Evolutionary conservation across 2,329 filamentous ascomycete genomes (phyloP), one percentile per base, ranked within the genome.

Genomic region (Penicillium sp.): DNA sequence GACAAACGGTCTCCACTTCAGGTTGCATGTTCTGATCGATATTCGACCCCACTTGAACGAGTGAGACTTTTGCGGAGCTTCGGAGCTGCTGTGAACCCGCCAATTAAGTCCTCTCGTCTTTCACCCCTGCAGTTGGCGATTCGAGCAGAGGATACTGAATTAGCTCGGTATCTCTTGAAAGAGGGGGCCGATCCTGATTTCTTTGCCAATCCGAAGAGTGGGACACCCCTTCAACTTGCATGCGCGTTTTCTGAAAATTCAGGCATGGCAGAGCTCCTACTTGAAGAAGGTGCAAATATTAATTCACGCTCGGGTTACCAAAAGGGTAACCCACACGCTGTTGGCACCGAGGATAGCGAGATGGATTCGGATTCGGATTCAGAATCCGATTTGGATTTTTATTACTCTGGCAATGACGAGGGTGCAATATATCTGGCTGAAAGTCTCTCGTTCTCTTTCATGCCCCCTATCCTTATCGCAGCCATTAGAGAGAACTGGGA

Each of bases 401-500:
- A 27, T 18, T 36, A 35, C 22, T 53, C 50, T 6, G 50, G n/a
- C 27, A 50, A 35, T 50, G 46, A 50, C 46, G 31, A 50, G 31
- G 3, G 46, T 33, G 46, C 46, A 50, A 50, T 50, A 40, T 50
- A 50, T 50, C 5, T 50, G 22, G 22, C 46, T 43, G 22, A 39
- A 41, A 27, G 18, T 24, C 19, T 37, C 19, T 39, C 19, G 22
- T 31, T 40, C 31, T 47, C 43, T 22, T 55, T 54, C 37, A 53
- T 62, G 51, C 50, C 63, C 22, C 50, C 67, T 43, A 58, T 69
- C n/a, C 60, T 69, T 36, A 55, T 55, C 40, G 67, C 66, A 37
- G 65, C 64, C 6, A 52, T 60, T 31, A 39, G 53, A 27, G 56
- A 59, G 33, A 55, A 63, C 56, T 60, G 61, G 47, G 63, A 63